Base-by-base conservation (phyloP, 2,329 filamentous ascomycete species). In the Trichoderma atrobrunneum region DNA sequence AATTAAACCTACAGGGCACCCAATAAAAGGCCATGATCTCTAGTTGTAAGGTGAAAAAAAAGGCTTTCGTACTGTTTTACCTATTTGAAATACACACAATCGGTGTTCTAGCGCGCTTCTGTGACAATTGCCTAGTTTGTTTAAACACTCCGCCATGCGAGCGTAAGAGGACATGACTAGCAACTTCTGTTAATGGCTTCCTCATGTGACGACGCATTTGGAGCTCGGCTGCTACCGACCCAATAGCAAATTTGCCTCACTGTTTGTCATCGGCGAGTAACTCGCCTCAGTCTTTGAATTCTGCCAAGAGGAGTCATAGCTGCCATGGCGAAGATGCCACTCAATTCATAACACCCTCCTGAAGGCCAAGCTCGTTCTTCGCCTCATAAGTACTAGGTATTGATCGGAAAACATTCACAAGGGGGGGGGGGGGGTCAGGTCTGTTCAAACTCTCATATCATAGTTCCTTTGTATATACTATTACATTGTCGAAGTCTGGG, bases 391-490 rank as follows among this genome's bases (percentile, higher is more conserved):
- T 24, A 51, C 8, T 12, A 11, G 6, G 21, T 2, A 57, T 51
- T 21, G 8, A 21, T 51, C 5, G n/a, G 32, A 28, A 28, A n/a
- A 16, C n/a, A 18, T 59, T 43, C 21, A 11, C 16, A 57, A 21
- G 8, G 11, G 30, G 3, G 26, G n/a, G 16, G 8, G 11, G 30
- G 3, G 26, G n/a, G 16, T n/a, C 30, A 21, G 48, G 5, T 36
- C 12, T 28, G 10, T 32, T 36, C 48, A 66, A 34, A 5, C 28
- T 54, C 39, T 43, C 28, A 69, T 61, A 68, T 61, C 36, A 21
- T 61, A 62, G 57, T 34, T 70, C 34, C 59, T 70, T 57, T 64
- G 32, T 68, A 68, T 72, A 72, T 72, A 67, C 64, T 67, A 72
- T 72, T 72, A 72, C 71, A 72, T 21, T 57, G 69, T 14, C 56